Conservation (phyloP, 2,329 filamentous ascomycete species). For the Penicillium hesseltinei region DNA sequence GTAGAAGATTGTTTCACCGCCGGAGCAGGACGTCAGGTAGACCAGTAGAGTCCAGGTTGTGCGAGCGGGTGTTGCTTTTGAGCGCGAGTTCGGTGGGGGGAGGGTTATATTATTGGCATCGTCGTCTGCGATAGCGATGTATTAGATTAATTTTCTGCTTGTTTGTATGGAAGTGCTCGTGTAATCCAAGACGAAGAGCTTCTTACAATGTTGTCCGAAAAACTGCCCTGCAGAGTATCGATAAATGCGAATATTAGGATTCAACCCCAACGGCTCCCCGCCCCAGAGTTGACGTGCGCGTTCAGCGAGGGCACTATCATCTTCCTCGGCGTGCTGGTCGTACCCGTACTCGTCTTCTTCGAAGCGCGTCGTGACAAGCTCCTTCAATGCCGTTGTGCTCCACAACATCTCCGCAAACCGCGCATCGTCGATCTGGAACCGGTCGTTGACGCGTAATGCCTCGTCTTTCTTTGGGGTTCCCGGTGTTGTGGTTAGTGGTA, state of each 20-base stretch:
- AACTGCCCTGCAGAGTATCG: constrained; percentile 83
- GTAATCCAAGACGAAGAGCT: neutral
- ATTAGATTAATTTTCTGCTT: neutral
- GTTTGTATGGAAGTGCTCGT: neutral
- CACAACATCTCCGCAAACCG: constrained; percentile 73
- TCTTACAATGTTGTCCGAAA: constrained; percentile 86
- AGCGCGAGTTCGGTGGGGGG: constrained; percentile 39
- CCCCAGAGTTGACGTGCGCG: constrained; percentile 60
- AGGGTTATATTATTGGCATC: constrained; percentile 74
- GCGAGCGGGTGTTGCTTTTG: constrained; percentile 51
- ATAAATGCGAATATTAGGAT: constrained; percentile 86
- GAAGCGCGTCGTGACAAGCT: constrained; percentile 49
- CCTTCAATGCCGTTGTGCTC: constrained; percentile 70
- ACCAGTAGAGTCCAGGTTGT: constrained; percentile 92
- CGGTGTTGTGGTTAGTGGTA: constrained; percentile 75
- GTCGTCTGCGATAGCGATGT: constrained; percentile 61
- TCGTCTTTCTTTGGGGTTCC: constrained; percentile 75
- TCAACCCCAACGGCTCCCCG: constrained; percentile 78
- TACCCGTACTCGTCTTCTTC: constrained; percentile 30
- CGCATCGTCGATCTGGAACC: constrained; percentile 77
- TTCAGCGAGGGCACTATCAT: constrained; percentile 7
- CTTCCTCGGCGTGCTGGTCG: constrained; percentile 2
- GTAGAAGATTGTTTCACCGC: constrained; percentile 91
- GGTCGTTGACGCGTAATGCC: constrained; percentile 82
- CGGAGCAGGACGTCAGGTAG: constrained; percentile 80